phyloP scores from a whole-genome alignment of 306 rosid genomes.

The Castanea crenata region DNA sequence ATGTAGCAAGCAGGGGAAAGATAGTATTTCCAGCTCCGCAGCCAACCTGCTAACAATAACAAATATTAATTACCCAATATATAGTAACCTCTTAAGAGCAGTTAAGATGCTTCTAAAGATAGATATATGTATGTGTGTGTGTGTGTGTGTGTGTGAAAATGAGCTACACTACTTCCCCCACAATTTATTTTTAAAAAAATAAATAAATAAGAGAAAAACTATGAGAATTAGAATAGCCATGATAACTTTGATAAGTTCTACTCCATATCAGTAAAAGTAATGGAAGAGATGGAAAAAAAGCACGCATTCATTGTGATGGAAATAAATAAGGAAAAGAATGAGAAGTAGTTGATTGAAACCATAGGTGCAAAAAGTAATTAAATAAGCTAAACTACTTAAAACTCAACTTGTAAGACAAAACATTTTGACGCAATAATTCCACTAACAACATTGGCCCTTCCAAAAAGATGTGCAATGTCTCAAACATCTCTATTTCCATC shows the following conservation, averaged over 20 bases:
- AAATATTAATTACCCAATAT: conserved; percentile 6
- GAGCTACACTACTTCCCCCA: not conserved
- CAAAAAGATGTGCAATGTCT: not conserved
- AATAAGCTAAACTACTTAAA: not conserved
- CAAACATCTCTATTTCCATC: not conserved
- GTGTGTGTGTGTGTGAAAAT: not conserved
- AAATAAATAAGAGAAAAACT: too few species aligned
- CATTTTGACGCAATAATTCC: not conserved
- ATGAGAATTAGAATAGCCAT: too few species aligned
- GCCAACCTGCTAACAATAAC: conserved; percentile 57
- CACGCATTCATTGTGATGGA: not conserved
- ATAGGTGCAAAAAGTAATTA: not conserved
- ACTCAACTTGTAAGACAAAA: not conserved
- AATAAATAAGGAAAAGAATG: conserved; percentile 6
- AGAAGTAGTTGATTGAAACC: not conserved
- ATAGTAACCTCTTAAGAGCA: conserved; percentile 6
- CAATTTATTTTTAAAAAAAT: too few species aligned
- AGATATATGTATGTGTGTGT: too few species aligned
- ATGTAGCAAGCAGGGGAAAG: conserved; percentile 74
- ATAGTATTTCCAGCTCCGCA: conserved; percentile 97
- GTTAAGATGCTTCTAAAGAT: not conserved
- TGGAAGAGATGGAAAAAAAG: not conserved
- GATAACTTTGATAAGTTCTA: not conserved
- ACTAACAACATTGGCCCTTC: not conserved
- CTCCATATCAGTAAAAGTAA: not conserved